Percentiles rank a stretch among this genome's conserved stretches.
phyloP scores from a whole-genome alignment of 345 rosid species.

The Orychophragmus violaceus region DNA sequence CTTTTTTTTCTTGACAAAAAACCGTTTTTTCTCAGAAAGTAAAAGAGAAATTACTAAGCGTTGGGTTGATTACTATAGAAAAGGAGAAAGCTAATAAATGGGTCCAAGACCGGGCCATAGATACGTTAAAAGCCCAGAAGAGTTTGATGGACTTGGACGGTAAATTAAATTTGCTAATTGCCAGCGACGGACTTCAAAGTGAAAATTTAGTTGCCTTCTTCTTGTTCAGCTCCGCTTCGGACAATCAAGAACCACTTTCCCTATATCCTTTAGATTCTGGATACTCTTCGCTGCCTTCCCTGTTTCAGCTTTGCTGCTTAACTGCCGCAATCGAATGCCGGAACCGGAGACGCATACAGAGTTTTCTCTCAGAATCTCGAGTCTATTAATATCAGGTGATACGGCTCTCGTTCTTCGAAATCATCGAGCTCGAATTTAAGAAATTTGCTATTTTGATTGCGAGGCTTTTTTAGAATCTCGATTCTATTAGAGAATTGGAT shows the following conservation, averaged over 20 bases:
- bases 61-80: neutral
- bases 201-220: neutral
- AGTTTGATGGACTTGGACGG: constrained; percentile 13
- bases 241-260: constrained; percentile 5
- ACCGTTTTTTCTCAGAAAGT: no score
- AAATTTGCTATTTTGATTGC: neutral
- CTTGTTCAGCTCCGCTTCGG: constrained; percentile 19
- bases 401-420: neutral
- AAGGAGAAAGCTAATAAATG: neutral
- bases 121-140: neutral
- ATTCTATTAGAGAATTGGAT: neutral
- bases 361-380: constrained; percentile 2
- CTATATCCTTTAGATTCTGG: neutral
- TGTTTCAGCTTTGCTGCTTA: neutral
- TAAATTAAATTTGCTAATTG: constrained; percentile 11
- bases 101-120: constrained; percentile 5
- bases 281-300: neutral
- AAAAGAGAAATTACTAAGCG: neutral
- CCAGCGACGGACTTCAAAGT: constrained; percentile 24
- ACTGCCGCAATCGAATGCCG: neutral
- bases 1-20: no score
- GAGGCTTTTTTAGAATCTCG: constrained; percentile 9
- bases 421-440: neutral
- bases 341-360: neutral
- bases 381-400: neutral